A percentile compares a stretch with the other conserved stretches of the same genome.
Conservation (phyloP, 257 asterid genomes). For the Solanum piurae region DNA sequence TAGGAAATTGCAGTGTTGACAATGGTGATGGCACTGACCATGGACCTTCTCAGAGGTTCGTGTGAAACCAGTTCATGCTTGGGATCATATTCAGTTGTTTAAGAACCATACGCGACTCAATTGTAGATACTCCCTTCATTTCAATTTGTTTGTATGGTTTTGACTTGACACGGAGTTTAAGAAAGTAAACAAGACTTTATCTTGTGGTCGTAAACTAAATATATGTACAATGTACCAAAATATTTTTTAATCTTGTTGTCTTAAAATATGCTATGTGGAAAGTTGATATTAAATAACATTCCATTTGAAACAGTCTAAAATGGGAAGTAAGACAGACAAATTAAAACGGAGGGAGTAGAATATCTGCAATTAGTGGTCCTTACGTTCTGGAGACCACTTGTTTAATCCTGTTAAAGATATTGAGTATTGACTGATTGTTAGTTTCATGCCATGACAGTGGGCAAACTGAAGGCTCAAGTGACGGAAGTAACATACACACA, state of each 20-base stretch:
- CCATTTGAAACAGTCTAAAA: background rate
- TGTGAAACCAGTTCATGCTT: background rate
- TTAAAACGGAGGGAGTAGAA: background rate
- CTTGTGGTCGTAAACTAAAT: background rate
- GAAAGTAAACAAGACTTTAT: background rate
- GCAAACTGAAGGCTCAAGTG: conserved; percentile 73
- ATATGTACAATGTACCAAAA: background rate
- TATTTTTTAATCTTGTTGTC: background rate
- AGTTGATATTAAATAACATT: background rate
- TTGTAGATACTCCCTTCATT: background rate
- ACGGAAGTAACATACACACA: conserved; percentile 67
- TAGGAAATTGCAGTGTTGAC: conserved; percentile 49
- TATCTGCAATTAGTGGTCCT: background rate
- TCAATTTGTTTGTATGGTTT: background rate
- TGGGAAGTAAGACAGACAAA: background rate
- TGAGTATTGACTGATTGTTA: background rate
- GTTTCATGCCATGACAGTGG: conserved; percentile 36
- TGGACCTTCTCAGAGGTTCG: conserved; percentile 67
- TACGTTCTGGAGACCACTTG: background rate
- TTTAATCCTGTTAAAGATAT: background rate
- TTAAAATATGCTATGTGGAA: background rate
- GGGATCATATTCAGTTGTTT: background rate
- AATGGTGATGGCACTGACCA: conserved; percentile 44
- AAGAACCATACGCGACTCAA: background rate
- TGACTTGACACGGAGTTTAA: background rate